Evolutionary conservation across 805 yeast genomes (phyloP), one percentile per base, ranked within the genome.

Genomic region (Saturnispora besseyi): DNA sequence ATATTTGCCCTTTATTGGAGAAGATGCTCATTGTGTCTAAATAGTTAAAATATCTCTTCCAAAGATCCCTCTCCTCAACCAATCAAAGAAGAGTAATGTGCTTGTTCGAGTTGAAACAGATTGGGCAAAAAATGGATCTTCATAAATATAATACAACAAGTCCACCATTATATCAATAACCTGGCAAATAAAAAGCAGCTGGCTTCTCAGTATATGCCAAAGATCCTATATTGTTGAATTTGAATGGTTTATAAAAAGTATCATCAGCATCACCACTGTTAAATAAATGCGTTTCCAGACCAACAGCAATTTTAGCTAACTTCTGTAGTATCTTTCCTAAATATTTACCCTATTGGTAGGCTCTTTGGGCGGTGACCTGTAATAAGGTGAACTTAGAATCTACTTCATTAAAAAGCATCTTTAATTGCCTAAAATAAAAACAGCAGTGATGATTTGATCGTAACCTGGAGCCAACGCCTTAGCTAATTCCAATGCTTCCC

Each of bases 361-460:
- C 98, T 46, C 89, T 96, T 75, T 90, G 97, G 21, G 97, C 98
- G 54, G 98, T 90, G 59, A 97, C 97, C 38, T 96, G 93, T 59
- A 79, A 88, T 57, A 78, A 83, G 37, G 86, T 86, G 57, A 91
- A 73, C 66, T 77, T 75, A 42, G 76, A 62, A 67, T 86, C 78
- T 61, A 91, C 74, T 61, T 79, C 78, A 54, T 77, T 73, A 46
- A 85, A 77, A 46, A 91, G 37, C 28, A 42, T 10, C 28, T 54
- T 44, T 6, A 82, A 69, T 53, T 81, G 82, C 44, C 71, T 69
- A 55, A 79, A 74, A 15, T 72, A 46, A 82, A 64, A n/a, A 71
- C 66, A 15, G 84, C 85, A 2, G 74, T 60, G 3, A 67, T 63
- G 28, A 67, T 66, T 3, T 58, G 50, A 55, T 81, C 85, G 55